Percentiles rank a stretch among this genome's conserved stretches.
These are phyloP conservation scores for Fusarium chlamydosporum DNA, from an alignment of 2,329 filamentous ascomycete genomes.

Conservation along the genomic window DNA sequence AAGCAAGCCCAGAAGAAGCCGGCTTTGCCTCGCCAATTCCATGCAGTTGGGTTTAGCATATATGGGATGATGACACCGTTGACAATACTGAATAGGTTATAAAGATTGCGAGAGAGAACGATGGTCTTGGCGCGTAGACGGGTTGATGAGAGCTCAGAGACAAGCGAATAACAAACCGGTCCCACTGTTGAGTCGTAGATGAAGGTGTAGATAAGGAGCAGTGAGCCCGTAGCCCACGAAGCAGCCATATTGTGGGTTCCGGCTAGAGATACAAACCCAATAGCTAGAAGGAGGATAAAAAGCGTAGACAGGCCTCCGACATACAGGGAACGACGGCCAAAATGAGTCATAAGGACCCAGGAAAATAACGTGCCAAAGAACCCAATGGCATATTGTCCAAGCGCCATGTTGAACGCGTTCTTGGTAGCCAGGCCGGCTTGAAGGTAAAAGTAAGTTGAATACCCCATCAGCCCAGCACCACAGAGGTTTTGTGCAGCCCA, in stretches of 20 bases:
- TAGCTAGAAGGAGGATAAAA: background rate
- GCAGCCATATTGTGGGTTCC: slow-evolving; percentile 54
- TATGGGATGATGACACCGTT: slow-evolving; percentile 38
- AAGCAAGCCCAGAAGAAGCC: slow-evolving; percentile 46
- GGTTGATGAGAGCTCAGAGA: slow-evolving; percentile 54
- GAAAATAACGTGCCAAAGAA: slow-evolving; percentile 59
- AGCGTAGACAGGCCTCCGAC: slow-evolving; percentile 57
- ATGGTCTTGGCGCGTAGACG: slow-evolving; percentile 55
- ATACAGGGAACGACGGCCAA: slow-evolving; percentile 31
- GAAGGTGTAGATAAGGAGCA: slow-evolving; percentile 60
- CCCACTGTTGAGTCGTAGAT: slow-evolving; percentile 56
- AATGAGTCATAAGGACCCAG: slow-evolving; percentile 50
- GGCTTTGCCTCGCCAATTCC: slow-evolving; percentile 45
- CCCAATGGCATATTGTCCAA: slow-evolving; percentile 54
- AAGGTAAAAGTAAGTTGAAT: slow-evolving; percentile 60
- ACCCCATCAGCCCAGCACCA: slow-evolving; percentile 55
- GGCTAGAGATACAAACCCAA: background rate
- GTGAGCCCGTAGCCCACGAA: slow-evolving; percentile 61
- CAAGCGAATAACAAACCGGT: slow-evolving; percentile 80
- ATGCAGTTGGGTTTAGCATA: slow-evolving; percentile 46
- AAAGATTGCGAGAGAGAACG: slow-evolving; percentile 49
- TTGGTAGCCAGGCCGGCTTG: slow-evolving; percentile 57
- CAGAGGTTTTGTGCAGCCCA: slow-evolving; percentile 57
- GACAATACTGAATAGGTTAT: slow-evolving; percentile 47
- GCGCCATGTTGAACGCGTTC: slow-evolving; percentile 56